Base-by-base conservation (phyloP, 805 yeast species). In the Yueomyces sinensis region DNA sequence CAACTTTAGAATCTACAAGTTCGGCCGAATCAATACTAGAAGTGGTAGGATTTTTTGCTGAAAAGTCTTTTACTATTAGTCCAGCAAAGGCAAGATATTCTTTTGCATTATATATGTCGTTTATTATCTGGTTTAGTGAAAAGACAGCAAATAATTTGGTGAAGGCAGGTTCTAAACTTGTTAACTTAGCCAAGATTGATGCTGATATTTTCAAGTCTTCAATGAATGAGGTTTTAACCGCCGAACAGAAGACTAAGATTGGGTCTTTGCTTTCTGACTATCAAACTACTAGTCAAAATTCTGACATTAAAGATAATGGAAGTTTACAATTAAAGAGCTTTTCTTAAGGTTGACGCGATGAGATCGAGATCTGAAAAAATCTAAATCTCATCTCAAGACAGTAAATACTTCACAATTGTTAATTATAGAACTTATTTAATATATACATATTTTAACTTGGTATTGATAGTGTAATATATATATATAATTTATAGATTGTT, bases 131-230 rank as follows among this genome's bases (percentile, higher is more conserved):
- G 42, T 71, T 18, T 45, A 43, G 30, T 44, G 48, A 47, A 34
- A 44, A 32, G 39, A 49, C 30, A 14, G 30, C 32, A 2, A 40
- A 42, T 3, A 41, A 46, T 9, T 47, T 49, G 13, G 42, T 42
- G 2, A 73, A 72, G 32, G 46, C 68, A 5, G 73, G 66, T 38
- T 63, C 59, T 13, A 68, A 70, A 39, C 40, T 77, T 32, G 31
- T 74, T 22, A 60, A 61, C 7, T 54, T 79, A 37, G 61, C 75
- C 13, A 54, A 58, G 13, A 48, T 63, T 33, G 59, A 64, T 37
- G 61, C 75, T 1, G 56, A 47, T 2, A 47, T 58, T 7, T 77
- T 78, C 58, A 77, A 76, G 41, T 29, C 32, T 0, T 69, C 66
- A 3, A 61, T 76, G 13, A 60, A 50, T 19, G 51, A 47, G 1